phyloP scores from a whole-genome alignment of 768 basidiomycete species.

The Podaxis sp. region DNA sequence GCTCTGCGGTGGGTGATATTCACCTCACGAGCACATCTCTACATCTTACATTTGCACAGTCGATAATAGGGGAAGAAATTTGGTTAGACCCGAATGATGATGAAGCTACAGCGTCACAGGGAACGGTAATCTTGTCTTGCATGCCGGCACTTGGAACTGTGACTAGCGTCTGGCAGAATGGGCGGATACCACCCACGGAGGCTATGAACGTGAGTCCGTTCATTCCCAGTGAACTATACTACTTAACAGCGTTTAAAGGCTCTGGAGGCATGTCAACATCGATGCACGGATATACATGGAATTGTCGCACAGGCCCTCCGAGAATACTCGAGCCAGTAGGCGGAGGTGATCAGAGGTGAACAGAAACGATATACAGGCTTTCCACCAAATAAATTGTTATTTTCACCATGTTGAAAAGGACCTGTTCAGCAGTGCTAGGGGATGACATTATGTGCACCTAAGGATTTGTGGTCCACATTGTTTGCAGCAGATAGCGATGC shows the following conservation, averaged over 20 bases:
- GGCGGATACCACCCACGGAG: conserved; percentile 52
- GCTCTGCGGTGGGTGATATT: conserved; percentile 57
- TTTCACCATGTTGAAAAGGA: no score
- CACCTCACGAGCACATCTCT: background rate
- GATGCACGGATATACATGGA: conserved; percentile 71
- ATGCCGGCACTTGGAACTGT: conserved; percentile 85
- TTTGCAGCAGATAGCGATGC: background rate
- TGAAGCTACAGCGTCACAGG: conserved; percentile 54
- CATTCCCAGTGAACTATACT: background rate
- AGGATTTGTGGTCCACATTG: background rate
- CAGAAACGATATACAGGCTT: background rate
- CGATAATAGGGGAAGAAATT: conserved; percentile 49
- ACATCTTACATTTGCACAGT: conserved; percentile 33
- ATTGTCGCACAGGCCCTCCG: conserved; percentile 70
- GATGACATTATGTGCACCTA: no score
- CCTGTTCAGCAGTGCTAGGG: no score
- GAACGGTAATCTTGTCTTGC: conserved; percentile 73
- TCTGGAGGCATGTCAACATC: conserved; percentile 63
- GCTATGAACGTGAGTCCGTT: conserved; percentile 47
- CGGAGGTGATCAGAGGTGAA: background rate
- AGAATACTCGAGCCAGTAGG: conserved; percentile 21
- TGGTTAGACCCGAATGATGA: conserved; percentile 80
- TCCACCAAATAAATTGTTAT: background rate
- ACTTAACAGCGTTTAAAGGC: conserved; percentile 39
- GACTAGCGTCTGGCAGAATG: conserved; percentile 86